Percentiles rank a stretch among this genome's conserved stretches.
Conservation (phyloP, 805 yeast species). For the Ogataea corticis region DNA sequence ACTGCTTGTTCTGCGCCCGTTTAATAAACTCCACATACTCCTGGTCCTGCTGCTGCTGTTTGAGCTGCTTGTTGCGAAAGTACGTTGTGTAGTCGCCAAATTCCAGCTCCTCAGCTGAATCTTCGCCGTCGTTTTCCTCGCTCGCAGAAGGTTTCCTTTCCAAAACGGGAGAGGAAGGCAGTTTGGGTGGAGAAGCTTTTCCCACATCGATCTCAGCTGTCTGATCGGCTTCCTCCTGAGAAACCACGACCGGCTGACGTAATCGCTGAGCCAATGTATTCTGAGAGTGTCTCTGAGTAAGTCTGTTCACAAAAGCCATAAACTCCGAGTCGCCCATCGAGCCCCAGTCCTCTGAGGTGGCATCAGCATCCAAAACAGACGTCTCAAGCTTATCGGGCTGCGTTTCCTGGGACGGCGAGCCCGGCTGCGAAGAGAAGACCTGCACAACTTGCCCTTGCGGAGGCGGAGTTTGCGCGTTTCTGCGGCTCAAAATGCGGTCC, state of each 20-base stretch:
- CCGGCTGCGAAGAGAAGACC: conserved; percentile 17
- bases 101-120: conserved; percentile 34
- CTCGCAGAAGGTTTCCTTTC: conserved; percentile 5
- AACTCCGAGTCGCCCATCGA: conserved; percentile 42
- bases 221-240: conserved; percentile 10
- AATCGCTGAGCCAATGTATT: background rate
- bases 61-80: conserved; percentile 56
- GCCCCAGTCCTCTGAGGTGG: conserved; percentile 30
- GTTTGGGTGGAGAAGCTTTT: background rate
- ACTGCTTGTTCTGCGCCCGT: conserved; percentile 32
- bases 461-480: conserved; percentile 2
- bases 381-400: conserved; percentile 6
- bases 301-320: conserved; percentile 35
- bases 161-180: conserved; percentile 5
- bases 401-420: conserved; percentile 12
- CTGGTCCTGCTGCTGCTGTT: conserved; percentile 61
- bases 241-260: conserved; percentile 12
- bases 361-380: no score
- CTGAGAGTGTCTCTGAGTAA: conserved; percentile 31
- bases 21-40: conserved; percentile 51
- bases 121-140: conserved; percentile 3
- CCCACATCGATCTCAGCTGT: background rate
- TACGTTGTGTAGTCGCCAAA: conserved; percentile 73
- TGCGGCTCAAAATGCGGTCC: conserved; percentile 8
- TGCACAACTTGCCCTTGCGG: conserved; percentile 4